A percentile compares a stretch with the other conserved stretches of the same genome.
Conservation (phyloP, 164 flowering plant genomes). For the Pachysandra terminalis region DNA sequence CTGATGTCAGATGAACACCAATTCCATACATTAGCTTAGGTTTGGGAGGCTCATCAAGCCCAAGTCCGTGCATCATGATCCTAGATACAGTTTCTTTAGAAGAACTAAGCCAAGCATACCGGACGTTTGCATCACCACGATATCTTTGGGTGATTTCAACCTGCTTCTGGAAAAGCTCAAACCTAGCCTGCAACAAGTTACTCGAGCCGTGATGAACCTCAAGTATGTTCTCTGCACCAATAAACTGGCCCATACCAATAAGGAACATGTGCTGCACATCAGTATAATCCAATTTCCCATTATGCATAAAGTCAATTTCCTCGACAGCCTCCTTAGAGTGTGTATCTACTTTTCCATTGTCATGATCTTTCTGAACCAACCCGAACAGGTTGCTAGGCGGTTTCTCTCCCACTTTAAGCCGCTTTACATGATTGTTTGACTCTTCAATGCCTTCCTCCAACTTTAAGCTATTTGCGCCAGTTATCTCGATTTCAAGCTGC, state of each 20-base stretch:
- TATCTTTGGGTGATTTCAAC: conserved; percentile 49
- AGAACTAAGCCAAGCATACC: conserved; percentile 79
- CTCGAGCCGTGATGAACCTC: conserved; percentile 35
- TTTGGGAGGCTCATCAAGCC: conserved; percentile 32
- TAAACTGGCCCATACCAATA: conserved; percentile 31
- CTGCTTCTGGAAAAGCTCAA: conserved; percentile 71
- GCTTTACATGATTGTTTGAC: conserved; percentile 42
- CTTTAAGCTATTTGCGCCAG: conserved; percentile 30
- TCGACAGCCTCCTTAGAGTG: conserved; percentile 29
- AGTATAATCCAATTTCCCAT: conserved; percentile 26
- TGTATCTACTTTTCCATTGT: conserved; percentile 16
- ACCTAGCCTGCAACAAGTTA: conserved; percentile 31
- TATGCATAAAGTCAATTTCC: conserved; percentile 22
- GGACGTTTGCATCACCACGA: conserved; percentile 80
- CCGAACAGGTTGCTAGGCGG: conserved; percentile 18
- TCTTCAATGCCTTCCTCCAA: conserved; percentile 57
- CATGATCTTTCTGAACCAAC: conserved; percentile 24
- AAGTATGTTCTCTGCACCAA: conserved; percentile 32
- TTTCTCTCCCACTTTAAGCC: conserved; percentile 28
- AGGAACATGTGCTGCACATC: conserved; percentile 39
- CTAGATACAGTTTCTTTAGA: conserved; percentile 40
- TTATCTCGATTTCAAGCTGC: conserved; percentile 68
- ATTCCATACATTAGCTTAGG: conserved; percentile 41
- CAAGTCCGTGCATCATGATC: conserved; percentile 62
- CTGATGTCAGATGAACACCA: conserved; percentile 76